Evolutionary conservation across 306 rosid genomes (phyloP).

Genomic region (Carpinus fangiana): DNA sequence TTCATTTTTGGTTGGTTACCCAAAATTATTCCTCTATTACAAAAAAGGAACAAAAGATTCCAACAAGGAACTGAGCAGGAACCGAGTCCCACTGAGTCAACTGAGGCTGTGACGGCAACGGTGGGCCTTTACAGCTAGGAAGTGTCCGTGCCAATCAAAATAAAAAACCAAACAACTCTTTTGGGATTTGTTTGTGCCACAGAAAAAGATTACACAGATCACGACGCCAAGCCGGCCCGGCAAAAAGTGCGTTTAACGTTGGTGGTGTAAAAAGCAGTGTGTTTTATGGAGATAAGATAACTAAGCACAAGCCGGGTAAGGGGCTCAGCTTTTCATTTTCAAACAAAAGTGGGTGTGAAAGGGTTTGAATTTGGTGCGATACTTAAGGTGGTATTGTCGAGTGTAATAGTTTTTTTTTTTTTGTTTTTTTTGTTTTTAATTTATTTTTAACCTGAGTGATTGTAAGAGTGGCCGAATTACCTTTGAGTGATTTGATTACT

Average conservation of each 20-base stretch:
- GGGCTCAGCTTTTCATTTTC: not conserved
- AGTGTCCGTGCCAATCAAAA: slow-evolving; percentile 14
- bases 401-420: too few relatives aligned
- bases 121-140: slow-evolving; percentile 53
- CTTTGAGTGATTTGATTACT: too few relatives aligned
- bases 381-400: too few relatives aligned
- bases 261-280: not conserved
- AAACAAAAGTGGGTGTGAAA: not conserved
- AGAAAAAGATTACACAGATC: slow-evolving; percentile 47
- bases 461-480: too few relatives aligned
- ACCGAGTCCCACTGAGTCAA: slow-evolving; percentile 44
- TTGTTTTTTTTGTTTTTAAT: too few relatives aligned
- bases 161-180: slow-evolving; percentile 10
- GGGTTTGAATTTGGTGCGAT: too few relatives aligned
- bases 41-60: slow-evolving; percentile 24
- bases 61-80: slow-evolving; percentile 27
- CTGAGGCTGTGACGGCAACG: slow-evolving; percentile 33
- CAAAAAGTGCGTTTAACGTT: slow-evolving; percentile 17
- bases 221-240: slow-evolving; percentile 41
- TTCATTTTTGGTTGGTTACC: slow-evolving; percentile 37
- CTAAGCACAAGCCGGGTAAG: not conserved
- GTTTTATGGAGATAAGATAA: not conserved
- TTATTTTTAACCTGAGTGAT: too few relatives aligned
- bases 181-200: slow-evolving; percentile 11
- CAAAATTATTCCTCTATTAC: slow-evolving; percentile 30